phyloP scores from a whole-genome alignment of 805 yeast genomes.

The Kuraishia ogatae region DNA sequence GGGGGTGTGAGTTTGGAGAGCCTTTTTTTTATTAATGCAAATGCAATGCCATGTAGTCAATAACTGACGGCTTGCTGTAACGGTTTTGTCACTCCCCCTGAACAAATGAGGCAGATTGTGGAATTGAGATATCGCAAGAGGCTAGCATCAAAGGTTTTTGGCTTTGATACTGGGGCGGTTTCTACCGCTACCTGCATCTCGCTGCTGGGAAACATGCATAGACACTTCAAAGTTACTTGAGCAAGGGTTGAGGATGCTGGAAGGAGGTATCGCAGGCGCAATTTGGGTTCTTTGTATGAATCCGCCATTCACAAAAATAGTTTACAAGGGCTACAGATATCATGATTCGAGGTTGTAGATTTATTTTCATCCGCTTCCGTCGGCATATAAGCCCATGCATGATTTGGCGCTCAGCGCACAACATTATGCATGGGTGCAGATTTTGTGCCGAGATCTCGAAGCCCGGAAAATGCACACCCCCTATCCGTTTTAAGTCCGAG shows the following conservation, averaged over 20 bases:
- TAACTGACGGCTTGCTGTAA: too few species aligned
- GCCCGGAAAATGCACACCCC: neutral
- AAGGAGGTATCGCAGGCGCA: too few species aligned
- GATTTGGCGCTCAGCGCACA: neutral
- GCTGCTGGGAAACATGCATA: neutral
- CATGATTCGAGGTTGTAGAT: neutral
- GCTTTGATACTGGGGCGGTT: neutral
- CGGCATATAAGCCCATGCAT: neutral
- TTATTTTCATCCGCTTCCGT: too few species aligned
- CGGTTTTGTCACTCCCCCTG: too few species aligned
- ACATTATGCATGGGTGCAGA: neutral
- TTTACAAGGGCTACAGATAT: too few species aligned
- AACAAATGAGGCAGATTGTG: too few species aligned
- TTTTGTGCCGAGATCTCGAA: neutral
- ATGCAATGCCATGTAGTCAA: neutral
- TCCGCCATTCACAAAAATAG: neutral
- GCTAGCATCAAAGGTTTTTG: neutral
- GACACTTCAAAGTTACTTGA: neutral
- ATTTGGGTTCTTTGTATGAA: neutral
- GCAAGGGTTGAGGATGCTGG: neutral
- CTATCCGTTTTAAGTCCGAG: neutral
- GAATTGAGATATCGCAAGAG: too few species aligned
- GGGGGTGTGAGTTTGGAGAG: too few species aligned
- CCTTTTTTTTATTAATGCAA: neutral
- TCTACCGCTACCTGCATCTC: neutral